Evolutionary conservation across 768 basidiomycete genomes (phyloP), one percentile per base, ranked within the genome.

Genomic region (Rhizopogon vesiculosus): DNA sequence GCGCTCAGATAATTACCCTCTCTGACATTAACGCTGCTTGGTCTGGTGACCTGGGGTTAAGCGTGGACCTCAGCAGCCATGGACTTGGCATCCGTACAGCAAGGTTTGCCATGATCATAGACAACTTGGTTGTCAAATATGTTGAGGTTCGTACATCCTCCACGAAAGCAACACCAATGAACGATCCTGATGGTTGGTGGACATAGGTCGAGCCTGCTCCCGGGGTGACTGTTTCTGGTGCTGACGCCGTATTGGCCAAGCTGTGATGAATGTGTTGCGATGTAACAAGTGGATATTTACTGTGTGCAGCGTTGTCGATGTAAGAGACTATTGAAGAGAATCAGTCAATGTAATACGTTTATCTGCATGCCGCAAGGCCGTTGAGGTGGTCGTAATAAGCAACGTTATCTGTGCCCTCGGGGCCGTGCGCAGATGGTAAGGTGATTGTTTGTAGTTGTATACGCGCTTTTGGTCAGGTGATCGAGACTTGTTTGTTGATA

Each of bases 91-190:
- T 74, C 42, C 84, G 87, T 51, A 85, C 85, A 35, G 69, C 69
- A 25, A 81, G 86, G 46, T 89, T 82, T 58, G 86, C 83, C 29
- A 59, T 89, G 55, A 71, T 89, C 62, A 62, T 89, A 61, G 86
- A 93, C 45, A 78, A 89, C 64, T 78, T 89, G 52, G 80, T 84
- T 58, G 81, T 93, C 62, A 81, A 80, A 58, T 85, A 86, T 62
- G 62, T 91, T 53, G 79, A 70, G 64, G 87, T 83, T 59, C 50
- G 78, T 71, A 29, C 42, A 48, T 48, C 38, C 22, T 5, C 18
- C 19, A 8, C 19, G 9, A 38, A 38, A 8, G 10, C 9, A 10
- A 15, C 19, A 8, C 2, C 5, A 19, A 6, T 9, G 9, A 19
- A 8, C 0, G 19, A 49, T 49, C 15, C 35, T 49, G 35, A 25